Conservation (phyloP, 2,329 filamentous ascomycete species). For the Hypoxylon sp. region DNA sequence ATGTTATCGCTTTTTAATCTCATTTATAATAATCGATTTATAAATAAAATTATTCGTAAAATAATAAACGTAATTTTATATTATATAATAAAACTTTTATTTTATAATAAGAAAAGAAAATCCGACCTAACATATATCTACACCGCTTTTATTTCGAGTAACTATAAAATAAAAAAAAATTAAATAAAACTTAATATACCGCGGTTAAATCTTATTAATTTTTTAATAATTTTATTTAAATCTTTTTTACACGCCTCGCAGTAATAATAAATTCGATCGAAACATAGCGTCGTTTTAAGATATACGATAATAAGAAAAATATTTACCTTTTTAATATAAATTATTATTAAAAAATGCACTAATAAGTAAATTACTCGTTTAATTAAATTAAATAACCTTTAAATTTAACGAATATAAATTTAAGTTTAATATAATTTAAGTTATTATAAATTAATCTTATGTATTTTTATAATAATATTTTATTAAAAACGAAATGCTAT, state of each 20-base stretch:
- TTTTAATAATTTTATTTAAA: too few species aligned
- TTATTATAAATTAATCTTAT: background rate
- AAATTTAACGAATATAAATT: background rate
- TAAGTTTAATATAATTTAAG: background rate
- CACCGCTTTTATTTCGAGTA: background rate
- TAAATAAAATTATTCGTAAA: background rate
- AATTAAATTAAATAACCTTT: background rate
- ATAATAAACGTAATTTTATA: background rate
- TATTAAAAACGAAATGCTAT: too few species aligned
- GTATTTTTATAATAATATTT: conserved; percentile 2
- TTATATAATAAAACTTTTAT: background rate
- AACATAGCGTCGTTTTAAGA: too few species aligned
- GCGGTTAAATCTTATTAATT: too few species aligned
- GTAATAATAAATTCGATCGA: too few species aligned
- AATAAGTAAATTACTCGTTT: background rate
- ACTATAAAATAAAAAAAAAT: background rate
- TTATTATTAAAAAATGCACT: background rate
- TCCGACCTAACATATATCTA: background rate
- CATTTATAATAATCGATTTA: background rate
- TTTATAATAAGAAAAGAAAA: background rate
- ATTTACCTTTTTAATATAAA: background rate
- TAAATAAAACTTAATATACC: too few species aligned
- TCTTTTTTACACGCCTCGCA: too few species aligned
- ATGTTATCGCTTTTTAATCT: background rate
- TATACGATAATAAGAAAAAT: too few species aligned